A percentile compares a stretch with the other conserved stretches of the same genome.
phyloP scores from a whole-genome alignment of 176 grass and related monocot genomes.

The sorghum (Sorghum bicolor) region DNA sequence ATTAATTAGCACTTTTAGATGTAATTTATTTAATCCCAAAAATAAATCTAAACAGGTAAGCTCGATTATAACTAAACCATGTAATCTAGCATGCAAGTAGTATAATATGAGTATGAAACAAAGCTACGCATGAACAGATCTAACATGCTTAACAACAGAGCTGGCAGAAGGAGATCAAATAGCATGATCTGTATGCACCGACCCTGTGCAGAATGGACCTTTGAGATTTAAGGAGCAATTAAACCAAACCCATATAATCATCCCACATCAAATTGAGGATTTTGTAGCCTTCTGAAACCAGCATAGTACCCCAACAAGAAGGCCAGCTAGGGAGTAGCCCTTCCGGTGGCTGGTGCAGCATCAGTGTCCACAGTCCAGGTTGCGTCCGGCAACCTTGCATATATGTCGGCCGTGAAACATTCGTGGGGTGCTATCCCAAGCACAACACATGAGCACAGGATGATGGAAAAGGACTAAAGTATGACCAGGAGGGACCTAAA shows the following conservation, averaged over 20 bases:
- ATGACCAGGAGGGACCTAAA: background rate
- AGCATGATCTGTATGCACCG: background rate
- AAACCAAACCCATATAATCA: background rate
- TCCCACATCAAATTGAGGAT: conserved; percentile 10
- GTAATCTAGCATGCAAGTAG: background rate
- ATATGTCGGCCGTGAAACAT: conserved; percentile 12
- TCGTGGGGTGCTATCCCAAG: background rate
- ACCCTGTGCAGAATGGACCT: background rate
- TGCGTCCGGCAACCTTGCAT: background rate
- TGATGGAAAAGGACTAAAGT: conserved; percentile 18
- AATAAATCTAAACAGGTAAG: background rate
- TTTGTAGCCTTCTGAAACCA: background rate
- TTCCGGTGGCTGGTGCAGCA: conserved; percentile 17
- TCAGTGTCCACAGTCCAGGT: conserved; percentile 4
- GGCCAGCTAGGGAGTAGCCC: background rate
- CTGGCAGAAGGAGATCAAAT: too few species aligned
- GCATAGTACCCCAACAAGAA: background rate
- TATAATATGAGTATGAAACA: background rate
- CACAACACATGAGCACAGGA: background rate
- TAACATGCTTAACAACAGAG: background rate
- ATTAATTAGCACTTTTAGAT: background rate
- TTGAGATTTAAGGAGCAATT: background rate
- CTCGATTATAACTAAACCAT: background rate
- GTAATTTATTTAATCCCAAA: background rate
- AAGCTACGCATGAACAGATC: background rate